Percentiles rank a stretch among this genome's conserved stretches.
Conservation (phyloP, 2,329 filamentous ascomycete genomes). For the Paraphoma sp. region DNA sequence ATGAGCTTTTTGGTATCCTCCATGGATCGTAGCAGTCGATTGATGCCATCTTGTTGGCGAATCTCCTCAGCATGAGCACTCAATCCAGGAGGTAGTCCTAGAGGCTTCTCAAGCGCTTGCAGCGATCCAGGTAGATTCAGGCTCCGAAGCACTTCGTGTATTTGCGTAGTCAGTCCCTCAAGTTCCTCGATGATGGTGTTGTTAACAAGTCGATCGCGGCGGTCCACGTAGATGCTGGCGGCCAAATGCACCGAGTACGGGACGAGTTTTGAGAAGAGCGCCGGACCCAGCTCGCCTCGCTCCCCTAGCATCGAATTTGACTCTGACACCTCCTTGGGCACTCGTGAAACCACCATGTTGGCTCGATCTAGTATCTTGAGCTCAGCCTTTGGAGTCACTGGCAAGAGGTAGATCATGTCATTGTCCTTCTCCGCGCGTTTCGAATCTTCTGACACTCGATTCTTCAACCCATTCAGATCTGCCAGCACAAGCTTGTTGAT, state of each 20-base stretch:
- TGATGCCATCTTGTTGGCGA: conserved; percentile 84
- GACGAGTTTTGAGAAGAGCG: conserved; percentile 88
- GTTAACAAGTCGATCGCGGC: conserved; percentile 88
- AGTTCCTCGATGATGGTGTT: conserved; percentile 85
- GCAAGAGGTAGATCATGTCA: conserved; percentile 89
- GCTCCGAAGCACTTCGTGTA: conserved; percentile 80
- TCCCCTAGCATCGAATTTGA: conserved; percentile 83
- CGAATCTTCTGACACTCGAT: conserved; percentile 81
- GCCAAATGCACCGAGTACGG: conserved; percentile 96
- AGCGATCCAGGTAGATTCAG: conserved; percentile 90
- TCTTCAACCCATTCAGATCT: conserved; percentile 84
- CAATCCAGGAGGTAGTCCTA: conserved; percentile 84
- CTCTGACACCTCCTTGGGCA: conserved; percentile 82
- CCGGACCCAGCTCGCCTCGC: conserved; percentile 78
- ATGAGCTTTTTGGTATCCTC: conserved; percentile 92
- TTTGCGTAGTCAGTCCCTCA: conserved; percentile 77
- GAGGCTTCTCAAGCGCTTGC: conserved; percentile 91
- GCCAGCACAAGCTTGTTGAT: conserved; percentile 81
- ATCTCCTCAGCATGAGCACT: conserved; percentile 94
- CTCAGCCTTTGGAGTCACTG: conserved; percentile 87
- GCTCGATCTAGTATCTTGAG: conserved; percentile 85
- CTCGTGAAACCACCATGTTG: conserved; percentile 81
- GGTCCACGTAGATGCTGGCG: conserved; percentile 92
- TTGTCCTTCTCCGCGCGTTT: conserved; percentile 96
- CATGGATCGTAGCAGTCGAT: conserved; percentile 77